phyloP scores from a whole-genome alignment of 1,284 basidiomycete genomes.

The Termitomyces sp. region DNA sequence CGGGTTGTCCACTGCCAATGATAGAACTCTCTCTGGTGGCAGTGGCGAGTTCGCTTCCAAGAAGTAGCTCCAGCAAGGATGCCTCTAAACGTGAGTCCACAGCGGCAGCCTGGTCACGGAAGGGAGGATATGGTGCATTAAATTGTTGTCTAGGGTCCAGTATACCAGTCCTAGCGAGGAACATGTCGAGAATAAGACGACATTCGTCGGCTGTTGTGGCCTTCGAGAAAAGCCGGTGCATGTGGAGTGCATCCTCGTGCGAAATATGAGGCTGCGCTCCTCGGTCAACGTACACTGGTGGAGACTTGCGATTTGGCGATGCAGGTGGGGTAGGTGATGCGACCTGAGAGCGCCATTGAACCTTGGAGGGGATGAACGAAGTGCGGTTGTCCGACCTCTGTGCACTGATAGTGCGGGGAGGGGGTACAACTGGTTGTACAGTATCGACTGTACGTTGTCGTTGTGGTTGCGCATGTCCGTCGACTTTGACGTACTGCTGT shows the following conservation, averaged over 20 bases:
- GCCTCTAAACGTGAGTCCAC: conserved; percentile 34
- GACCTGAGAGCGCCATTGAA: neutral
- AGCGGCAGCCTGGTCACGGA: conserved; percentile 17
- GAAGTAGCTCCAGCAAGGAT: conserved; percentile 46
- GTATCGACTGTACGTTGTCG: conserved; percentile 10
- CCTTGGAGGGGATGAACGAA: neutral
- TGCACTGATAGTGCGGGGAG: conserved; percentile 9
- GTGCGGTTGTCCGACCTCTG: neutral
- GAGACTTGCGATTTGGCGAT: conserved; percentile 24
- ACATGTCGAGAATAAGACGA: conserved; percentile 77
- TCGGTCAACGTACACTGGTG: conserved; percentile 20
- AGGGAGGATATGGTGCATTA: conserved; percentile 31
- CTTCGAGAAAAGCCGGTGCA: conserved; percentile 63
- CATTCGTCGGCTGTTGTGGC: conserved; percentile 81
- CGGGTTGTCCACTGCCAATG: neutral
- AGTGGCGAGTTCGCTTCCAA: conserved; percentile 32
- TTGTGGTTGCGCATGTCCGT: conserved; percentile 14
- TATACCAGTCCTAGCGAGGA: conserved; percentile 62
- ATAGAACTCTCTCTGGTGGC: neutral
- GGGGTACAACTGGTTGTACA: conserved; percentile 12
- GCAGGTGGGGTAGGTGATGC: neutral
- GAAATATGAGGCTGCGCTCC: conserved; percentile 18
- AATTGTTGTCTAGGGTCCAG: conserved; percentile 24
- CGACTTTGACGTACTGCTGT: conserved; percentile 1
- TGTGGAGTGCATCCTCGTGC: conserved; percentile 47